Conservation (phyloP, 352 stramenopile species). For the Pythium graminicola region DNA sequence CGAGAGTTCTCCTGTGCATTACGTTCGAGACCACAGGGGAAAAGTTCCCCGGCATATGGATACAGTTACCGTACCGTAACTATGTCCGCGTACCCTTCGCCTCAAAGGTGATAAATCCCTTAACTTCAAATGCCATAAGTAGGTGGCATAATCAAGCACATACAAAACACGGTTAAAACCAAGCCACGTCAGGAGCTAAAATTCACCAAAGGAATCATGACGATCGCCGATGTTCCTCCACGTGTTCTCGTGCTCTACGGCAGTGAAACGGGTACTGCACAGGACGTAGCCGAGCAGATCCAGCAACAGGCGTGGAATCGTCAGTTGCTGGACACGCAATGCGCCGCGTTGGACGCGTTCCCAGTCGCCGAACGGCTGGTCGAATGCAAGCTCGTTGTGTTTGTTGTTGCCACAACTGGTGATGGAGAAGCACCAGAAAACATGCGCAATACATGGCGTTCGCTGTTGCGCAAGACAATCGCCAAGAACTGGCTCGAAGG, state of each 20-base stretch:
- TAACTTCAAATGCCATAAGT: not conserved
- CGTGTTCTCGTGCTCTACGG: slow-evolving; percentile 85
- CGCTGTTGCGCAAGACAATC: slow-evolving; percentile 83
- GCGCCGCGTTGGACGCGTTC: slow-evolving; percentile 65
- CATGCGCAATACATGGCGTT: slow-evolving; percentile 82
- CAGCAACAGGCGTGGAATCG: slow-evolving; percentile 57
- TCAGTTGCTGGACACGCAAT: slow-evolving; percentile 44
- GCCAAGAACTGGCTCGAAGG: slow-evolving; percentile 48
- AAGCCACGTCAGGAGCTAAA: slow-evolving; percentile 1
- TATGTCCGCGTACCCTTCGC: too few relatives aligned
- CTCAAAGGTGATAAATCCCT: too few relatives aligned
- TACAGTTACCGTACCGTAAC: too few relatives aligned
- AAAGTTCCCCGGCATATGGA: not conserved
- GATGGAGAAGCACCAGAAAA: slow-evolving; percentile 90
- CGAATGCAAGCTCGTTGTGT: slow-evolving; percentile 65
- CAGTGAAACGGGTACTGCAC: slow-evolving; percentile 84
- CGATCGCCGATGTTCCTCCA: slow-evolving; percentile 9
- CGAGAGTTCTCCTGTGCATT: not conserved
- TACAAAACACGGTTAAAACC: too few relatives aligned
- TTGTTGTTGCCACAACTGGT: slow-evolving; percentile 88
- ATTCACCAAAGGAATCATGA: too few relatives aligned
- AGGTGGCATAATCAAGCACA: too few relatives aligned
- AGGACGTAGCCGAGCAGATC: slow-evolving; percentile 83
- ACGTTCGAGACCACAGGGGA: not conserved
- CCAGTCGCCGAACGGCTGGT: slow-evolving; percentile 42